Evolutionary conservation across 169 alveolate species (phyloP), one percentile per base, ranked within the genome.

Genomic region (Cryptosporidium viatorum): DNA sequence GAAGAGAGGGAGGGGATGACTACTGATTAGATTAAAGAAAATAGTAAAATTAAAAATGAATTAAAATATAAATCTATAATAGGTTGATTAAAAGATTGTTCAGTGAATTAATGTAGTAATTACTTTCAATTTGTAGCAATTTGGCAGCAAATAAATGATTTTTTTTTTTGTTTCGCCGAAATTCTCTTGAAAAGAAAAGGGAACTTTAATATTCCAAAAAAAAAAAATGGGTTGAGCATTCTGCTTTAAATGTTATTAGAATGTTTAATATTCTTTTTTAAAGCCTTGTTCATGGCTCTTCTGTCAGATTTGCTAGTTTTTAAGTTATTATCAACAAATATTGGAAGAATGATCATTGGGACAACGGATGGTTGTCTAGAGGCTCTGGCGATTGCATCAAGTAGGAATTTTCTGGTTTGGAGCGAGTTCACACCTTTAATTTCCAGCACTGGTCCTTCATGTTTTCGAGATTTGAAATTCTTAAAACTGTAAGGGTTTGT

Each of bases 401-500:
- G 26, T 26, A 80, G 26, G 45, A 41, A 80, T 50, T 80, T 80
- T 65, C 89, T 80, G 9, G 45, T 59, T 65, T 60, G 67, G 18
- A 80, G 74, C 0, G 55, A 23, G 29, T 80, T 80, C 1, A 80
- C 89, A 39, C 89, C 89, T 23, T 67, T 69, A 43, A 80, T 80
- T 67, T 80, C 89, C 0, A 80, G 12, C 6, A 80, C 75, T 21
- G 89, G 89, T 12, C 89, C 89, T 48, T 80, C 89, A 18, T 80
- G 50, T 43, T 62, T 80, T 8, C 43, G 33, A 0, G 89, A 37
- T 26, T 80, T 65, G 68, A 62, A 80, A 39, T 80, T 80, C 37
- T 65, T 80, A 48, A 80, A 80, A 41, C 89, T 80, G 35, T 80
- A 80, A 16, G 89, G 89, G 51, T 80, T 80, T 8, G 89, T 59